A percentile compares a stretch with the other conserved stretches of the same genome.
Evolutionary conservation across 371 early-diverging fungal species (phyloP).

Genomic region (Mortierella sp.): DNA sequence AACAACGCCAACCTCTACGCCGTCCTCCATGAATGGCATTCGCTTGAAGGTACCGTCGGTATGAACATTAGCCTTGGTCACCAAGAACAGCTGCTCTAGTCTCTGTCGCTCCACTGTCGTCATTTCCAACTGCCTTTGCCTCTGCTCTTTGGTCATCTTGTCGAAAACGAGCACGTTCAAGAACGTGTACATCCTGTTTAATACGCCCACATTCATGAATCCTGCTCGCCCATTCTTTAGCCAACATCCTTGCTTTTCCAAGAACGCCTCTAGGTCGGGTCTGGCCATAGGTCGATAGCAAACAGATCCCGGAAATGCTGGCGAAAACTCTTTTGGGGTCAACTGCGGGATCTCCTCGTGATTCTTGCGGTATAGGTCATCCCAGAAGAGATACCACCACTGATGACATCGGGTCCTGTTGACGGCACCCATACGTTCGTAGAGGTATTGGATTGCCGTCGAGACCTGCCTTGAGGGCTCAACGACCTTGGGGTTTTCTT

Average conservation of each 20-base stretch:
- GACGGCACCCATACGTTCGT: constrained; percentile 65
- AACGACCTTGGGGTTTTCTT: constrained; percentile 62
- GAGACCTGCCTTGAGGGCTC: constrained; percentile 58
- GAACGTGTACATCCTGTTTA: constrained; percentile 66
- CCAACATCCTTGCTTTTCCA: constrained; percentile 67
- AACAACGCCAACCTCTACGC: background rate
- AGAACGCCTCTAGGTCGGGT: constrained; percentile 62
- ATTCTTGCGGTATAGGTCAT: constrained; percentile 72
- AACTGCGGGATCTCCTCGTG: constrained; percentile 59
- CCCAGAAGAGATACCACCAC: constrained; percentile 77
- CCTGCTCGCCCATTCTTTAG: constrained; percentile 54
- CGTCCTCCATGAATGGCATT: constrained; percentile 15
- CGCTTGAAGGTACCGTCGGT: constrained; percentile 41
- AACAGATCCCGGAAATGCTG: constrained; percentile 67
- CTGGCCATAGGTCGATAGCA: constrained; percentile 71
- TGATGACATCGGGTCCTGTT: constrained; percentile 59
- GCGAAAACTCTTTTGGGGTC: constrained; percentile 65
- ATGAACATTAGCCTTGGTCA: constrained; percentile 48
- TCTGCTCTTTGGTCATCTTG: constrained; percentile 48
- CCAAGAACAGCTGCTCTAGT: constrained; percentile 43
- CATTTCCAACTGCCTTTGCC: constrained; percentile 46
- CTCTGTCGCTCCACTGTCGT: constrained; percentile 46
- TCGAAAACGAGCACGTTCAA: constrained; percentile 59
- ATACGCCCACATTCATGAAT: constrained; percentile 64
- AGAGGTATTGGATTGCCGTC: constrained; percentile 62